Percentiles rank a stretch among this genome's conserved stretches.
Conservation (phyloP, 176 grass and related monocot species). For the Tillandsia fasciculata region DNA sequence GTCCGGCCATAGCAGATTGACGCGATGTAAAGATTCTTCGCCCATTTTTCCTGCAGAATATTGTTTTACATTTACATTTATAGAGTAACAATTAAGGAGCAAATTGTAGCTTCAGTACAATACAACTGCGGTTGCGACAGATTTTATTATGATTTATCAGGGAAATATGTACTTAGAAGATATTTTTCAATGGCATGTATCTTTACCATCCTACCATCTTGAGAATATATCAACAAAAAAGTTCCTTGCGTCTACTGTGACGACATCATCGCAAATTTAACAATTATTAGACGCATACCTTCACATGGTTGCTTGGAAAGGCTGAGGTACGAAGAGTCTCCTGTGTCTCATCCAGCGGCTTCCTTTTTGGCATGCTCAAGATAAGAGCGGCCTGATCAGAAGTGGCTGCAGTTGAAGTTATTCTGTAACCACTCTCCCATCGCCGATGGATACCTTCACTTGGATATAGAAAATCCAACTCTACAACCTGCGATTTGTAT, state of each 20-base stretch:
- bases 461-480: slow-evolving; percentile 84
- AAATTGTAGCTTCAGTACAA: not conserved
- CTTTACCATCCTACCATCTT: too few species aligned
- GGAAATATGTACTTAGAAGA: too few species aligned
- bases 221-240: too few species aligned
- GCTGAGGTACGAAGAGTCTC: slow-evolving; percentile 75
- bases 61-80: not conserved
- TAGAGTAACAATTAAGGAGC: not conserved
- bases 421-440: slow-evolving; percentile 71
- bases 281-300: slow-evolving; percentile 17
- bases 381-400: slow-evolving; percentile 68
- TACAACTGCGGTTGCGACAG: too few species aligned
- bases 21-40: slow-evolving; percentile 55
- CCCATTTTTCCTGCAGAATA: slow-evolving; percentile 63
- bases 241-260: not conserved
- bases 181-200: too few species aligned
- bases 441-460: slow-evolving; percentile 73
- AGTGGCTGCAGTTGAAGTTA: slow-evolving; percentile 71
- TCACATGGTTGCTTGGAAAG: slow-evolving; percentile 70
- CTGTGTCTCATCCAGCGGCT: slow-evolving; percentile 70
- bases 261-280: not conserved
- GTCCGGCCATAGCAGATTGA: slow-evolving; percentile 63
- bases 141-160: too few species aligned
- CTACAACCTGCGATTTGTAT: slow-evolving; percentile 46
- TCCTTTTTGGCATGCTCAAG: slow-evolving; percentile 69